phyloP scores from a whole-genome alignment of 2,329 filamentous ascomycete species.

The Trichoderma endophyticum region DNA sequence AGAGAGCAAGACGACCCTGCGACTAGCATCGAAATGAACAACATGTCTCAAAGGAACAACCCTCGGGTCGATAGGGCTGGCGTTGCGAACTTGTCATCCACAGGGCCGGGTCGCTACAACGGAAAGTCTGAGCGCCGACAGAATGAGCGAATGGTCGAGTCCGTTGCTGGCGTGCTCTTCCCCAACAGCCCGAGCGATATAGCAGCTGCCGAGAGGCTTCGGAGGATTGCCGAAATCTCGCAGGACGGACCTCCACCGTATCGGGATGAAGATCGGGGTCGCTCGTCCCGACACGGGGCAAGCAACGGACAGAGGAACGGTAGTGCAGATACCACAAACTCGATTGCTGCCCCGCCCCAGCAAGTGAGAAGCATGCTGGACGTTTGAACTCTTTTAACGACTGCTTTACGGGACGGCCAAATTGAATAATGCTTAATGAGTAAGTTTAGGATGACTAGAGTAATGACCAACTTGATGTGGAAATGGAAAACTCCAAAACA shows the following conservation, averaged over 20 bases:
- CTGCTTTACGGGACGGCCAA: background rate
- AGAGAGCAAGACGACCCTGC: conserved; percentile 26
- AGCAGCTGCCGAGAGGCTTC: conserved; percentile 30
- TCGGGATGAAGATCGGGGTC: conserved; percentile 27
- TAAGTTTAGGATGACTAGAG: background rate
- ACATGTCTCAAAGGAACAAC: conserved; percentile 27
- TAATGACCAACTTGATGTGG: background rate
- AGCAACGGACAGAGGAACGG: conserved; percentile 39
- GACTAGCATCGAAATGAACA: conserved; percentile 40
- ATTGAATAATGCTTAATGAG: background rate
- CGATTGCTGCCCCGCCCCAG: conserved; percentile 48
- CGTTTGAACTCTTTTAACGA: conserved; percentile 34
- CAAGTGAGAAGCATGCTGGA: conserved; percentile 59
- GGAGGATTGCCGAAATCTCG: conserved; percentile 39
- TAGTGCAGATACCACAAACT: conserved; percentile 47
- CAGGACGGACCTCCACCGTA: conserved; percentile 46
- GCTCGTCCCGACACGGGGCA: conserved; percentile 28
- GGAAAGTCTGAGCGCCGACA: conserved; percentile 46
- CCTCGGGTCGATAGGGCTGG: conserved; percentile 33
- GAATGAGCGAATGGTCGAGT: conserved; percentile 42
- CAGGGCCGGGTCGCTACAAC: conserved; percentile 32
- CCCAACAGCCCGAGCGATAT: conserved; percentile 42
- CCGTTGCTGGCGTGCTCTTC: conserved; percentile 48
- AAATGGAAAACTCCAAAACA: background rate
- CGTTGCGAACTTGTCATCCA: conserved; percentile 26